Evolutionary conservation across 2,329 filamentous ascomycete species (phyloP), one percentile per base, ranked within the genome.

Genomic region (Teratosphaeria viscida): DNA sequence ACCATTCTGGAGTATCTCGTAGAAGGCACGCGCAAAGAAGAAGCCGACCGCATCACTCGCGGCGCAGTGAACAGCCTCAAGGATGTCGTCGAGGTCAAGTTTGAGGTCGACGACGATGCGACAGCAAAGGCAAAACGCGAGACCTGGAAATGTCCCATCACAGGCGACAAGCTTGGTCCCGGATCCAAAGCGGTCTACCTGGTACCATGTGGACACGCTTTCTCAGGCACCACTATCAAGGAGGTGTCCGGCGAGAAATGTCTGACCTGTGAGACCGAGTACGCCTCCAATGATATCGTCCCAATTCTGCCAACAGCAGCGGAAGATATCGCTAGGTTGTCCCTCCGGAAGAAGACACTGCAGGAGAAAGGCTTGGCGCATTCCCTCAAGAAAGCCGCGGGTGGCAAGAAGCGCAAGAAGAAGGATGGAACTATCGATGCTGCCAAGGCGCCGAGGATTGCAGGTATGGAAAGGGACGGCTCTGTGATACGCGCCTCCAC

Each of bases 171-270:
- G 71, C 76, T 99, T 27, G 94, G 94, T 0, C 85, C 91, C 0
- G 80, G 81, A 5, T 85, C 87, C 16, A 92, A 87, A 73, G 82
- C 90, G 0, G 90, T 95, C 1, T 99, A 97, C 68, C 69, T 99
- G 2, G 89, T 97, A 4, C 94, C 94, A 0, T 99, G 94, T 69
- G 95, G 94, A 0, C 95, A 99, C 77, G 92, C 90, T 0, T 97
- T 97, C 74, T 87, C 90, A 0, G 91, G 95, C 62, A 85, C 85
- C 57, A 90, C 91, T 7, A 86, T 97, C 65, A 88, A 86, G 65
- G 71, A 73, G 60, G 72, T 72, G n/a, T 79, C 80, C 27, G 81
- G 77, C 2, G 86, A 88, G 64, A 79, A 77, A 63, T 87, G 84
- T 66, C 70, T 84, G 62, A 66, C 64, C 75, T 99, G 94, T 74